A percentile compares a stretch with the other conserved stretches of the same genome.
Conservation (phyloP, 2,329 filamentous ascomycete genomes). For the Alternaria metachromatica region DNA sequence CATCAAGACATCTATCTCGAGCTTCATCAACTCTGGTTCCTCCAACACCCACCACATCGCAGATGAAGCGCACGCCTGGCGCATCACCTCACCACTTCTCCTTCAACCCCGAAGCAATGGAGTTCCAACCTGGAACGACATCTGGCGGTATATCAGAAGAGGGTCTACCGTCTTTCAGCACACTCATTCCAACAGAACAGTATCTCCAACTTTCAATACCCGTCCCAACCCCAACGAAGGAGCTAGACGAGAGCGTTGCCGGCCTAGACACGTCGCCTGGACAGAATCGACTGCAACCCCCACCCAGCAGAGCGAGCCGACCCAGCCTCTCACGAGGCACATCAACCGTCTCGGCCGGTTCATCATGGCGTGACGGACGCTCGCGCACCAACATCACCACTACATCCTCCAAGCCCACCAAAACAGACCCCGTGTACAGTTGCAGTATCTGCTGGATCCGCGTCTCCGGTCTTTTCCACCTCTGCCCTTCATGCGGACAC, state of each 20-base stretch:
- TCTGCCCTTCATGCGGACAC: constrained; percentile 47
- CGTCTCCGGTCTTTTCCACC: constrained; percentile 43
- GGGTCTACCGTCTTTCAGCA: constrained; percentile 19
- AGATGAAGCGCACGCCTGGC: constrained; percentile 32
- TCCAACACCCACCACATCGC: constrained; percentile 18
- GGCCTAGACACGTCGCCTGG: constrained; percentile 24
- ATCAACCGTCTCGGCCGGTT: constrained; percentile 36
- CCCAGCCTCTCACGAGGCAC: constrained; percentile 36
- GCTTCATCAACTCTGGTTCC: constrained; percentile 37
- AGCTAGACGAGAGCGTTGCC: constrained; percentile 26
- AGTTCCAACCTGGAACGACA: constrained; percentile 38
- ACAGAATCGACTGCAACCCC: constrained; percentile 25
- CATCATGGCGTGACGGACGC: constrained; percentile 21
- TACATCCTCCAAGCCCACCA: constrained; percentile 15
- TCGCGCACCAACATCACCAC: constrained; percentile 14
- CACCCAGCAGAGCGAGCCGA: constrained; percentile 16
- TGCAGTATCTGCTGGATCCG: constrained; percentile 50
- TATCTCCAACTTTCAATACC: constrained; percentile 43
- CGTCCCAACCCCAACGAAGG: constrained; percentile 22
- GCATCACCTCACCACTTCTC: constrained; percentile 39
- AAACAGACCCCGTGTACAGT: constrained; percentile 34
- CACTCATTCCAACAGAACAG: constrained; percentile 31
- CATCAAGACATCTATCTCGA: constrained; percentile 26
- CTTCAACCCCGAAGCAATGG: constrained; percentile 47
- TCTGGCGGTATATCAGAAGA: constrained; percentile 23